Conservation (phyloP, 805 yeast genomes). For the Candida nitratophila region DNA sequence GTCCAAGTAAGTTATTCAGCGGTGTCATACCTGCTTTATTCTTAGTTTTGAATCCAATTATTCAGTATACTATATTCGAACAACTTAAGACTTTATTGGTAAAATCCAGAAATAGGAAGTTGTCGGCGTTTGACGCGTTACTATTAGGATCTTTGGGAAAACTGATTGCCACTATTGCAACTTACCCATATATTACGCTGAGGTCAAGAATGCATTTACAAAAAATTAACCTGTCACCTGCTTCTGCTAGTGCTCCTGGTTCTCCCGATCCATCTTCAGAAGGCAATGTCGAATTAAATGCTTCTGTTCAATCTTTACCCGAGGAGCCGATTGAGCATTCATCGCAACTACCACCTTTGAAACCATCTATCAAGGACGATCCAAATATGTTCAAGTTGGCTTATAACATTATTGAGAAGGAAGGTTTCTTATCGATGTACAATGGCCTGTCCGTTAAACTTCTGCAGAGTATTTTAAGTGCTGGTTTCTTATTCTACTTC, state of each 20-base stretch:
- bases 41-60: constrained; percentile 80
- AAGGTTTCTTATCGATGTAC: constrained; percentile 74
- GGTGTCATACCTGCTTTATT: constrained; percentile 87
- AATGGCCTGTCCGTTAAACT: constrained; percentile 77
- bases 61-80: constrained; percentile 89
- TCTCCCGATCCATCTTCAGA: constrained; percentile 5
- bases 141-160: constrained; percentile 86
- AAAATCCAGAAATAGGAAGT: constrained; percentile 41
- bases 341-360: constrained; percentile 13
- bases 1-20: constrained; percentile 64
- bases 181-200: constrained; percentile 88
- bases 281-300: constrained; percentile 5
- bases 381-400: constrained; percentile 42
- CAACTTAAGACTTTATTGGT: constrained; percentile 66
- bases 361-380: constrained; percentile 12
- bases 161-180: constrained; percentile 77
- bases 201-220: constrained; percentile 83
- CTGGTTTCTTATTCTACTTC: constrained; percentile 85
- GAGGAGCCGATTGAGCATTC: constrained; percentile 10
- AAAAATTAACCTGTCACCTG: constrained; percentile 19
- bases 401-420: constrained; percentile 52
- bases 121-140: constrained; percentile 73
- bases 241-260: constrained; percentile 6
- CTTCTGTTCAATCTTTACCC: constrained; percentile 16
- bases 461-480: constrained; percentile 76